These are phyloP conservation scores for Wickerhamomyces sp. DNA, from an alignment of 1,139 yeast species.

Conservation along the genomic window DNA sequence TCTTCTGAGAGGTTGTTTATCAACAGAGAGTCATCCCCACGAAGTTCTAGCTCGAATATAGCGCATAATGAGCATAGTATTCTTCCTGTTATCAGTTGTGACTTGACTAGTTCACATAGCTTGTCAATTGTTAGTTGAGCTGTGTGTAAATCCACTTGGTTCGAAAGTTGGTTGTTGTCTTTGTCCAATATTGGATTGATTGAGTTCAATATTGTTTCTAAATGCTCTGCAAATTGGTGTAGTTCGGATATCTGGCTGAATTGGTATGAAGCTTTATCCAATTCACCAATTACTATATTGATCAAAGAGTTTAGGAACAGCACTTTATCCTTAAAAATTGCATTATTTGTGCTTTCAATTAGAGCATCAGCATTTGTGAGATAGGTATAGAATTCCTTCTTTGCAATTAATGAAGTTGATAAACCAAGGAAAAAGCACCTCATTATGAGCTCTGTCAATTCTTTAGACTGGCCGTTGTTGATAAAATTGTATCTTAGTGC, in stretches of 20 bases:
- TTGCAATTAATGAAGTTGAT: constrained; percentile 28
- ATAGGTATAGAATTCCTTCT: constrained; percentile 29
- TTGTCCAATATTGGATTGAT: constrained; percentile 22
- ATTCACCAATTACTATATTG: constrained; percentile 22
- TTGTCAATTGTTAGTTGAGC: constrained; percentile 15
- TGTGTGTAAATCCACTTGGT: constrained; percentile 2
- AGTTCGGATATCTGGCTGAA: constrained; percentile 4
- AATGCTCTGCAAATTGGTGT: neutral
- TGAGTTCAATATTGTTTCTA: constrained; percentile 5
- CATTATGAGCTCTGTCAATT: constrained; percentile 1
- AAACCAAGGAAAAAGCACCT: constrained; percentile 22
- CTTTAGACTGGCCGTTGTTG: neutral
- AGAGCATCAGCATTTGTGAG: constrained; percentile 18
- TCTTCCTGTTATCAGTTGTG: constrained; percentile 27
- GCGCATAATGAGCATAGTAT: constrained; percentile 29
- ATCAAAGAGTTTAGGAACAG: constrained; percentile 18
- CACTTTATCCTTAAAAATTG: constrained; percentile 1
- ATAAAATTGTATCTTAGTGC: constrained; percentile 15
- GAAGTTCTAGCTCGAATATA: constrained; percentile 23
- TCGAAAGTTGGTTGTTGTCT: constrained; percentile 4
- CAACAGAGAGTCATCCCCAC: constrained; percentile 5
- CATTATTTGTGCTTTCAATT: constrained; percentile 1
- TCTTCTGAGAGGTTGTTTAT: neutral
- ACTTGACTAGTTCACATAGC: constrained; percentile 19
- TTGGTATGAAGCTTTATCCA: constrained; percentile 13